Base-by-base conservation (phyloP, 768 basidiomycete species). In the Lenzites betulinus region DNA sequence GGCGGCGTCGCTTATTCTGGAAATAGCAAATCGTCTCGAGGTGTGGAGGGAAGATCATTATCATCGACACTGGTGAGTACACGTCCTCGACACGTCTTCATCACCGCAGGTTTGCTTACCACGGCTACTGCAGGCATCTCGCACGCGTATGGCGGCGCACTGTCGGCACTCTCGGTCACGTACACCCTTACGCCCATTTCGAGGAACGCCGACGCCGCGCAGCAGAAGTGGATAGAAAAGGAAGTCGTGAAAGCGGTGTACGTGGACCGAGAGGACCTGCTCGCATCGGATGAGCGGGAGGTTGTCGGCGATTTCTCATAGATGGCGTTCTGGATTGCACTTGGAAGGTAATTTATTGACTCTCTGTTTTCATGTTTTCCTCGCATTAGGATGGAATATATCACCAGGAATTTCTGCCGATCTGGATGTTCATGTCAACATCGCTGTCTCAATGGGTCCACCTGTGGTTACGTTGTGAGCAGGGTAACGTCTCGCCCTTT, bases 141-240 rank as follows among this genome's bases (percentile, higher is more conserved):
- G 5, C 92, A 91, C 70, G 95, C 95, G 1, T 98, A 97, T 67
- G 95, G 93, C n/a, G 96, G 96, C 13, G 87, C 84, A 0, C 78
- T 97, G 6, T 95, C 95, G 1, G 93, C 95, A 3, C 76, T 98
- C 12, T 92, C 91, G 15, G 88, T 98, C 57, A 81, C 89, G 36
- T 96, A 98, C 75, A 88, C 85, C 2, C 81, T 97, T 25, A 84
- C 84, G 9, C 92, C 92, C 2, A 70, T 83, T 51, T 66, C 73
- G 18, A 60, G 70, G 23, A 20, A 73, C 69, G 68, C 28, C 8
- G 26, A 36, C 6, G 38, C 53, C 64, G 20, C 64, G 12, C 71
- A 76, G 39, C 73, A 77, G 51, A 72, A 70, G 50, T 89, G 87
- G 87, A 70, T 64, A 48, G 88, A 90, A 67, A 77, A 74, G 39